Evolutionary conservation across 2,329 filamentous ascomycete genomes (phyloP), one percentile per base, ranked within the genome.

Genomic region (Ascosphaera apis): DNA sequence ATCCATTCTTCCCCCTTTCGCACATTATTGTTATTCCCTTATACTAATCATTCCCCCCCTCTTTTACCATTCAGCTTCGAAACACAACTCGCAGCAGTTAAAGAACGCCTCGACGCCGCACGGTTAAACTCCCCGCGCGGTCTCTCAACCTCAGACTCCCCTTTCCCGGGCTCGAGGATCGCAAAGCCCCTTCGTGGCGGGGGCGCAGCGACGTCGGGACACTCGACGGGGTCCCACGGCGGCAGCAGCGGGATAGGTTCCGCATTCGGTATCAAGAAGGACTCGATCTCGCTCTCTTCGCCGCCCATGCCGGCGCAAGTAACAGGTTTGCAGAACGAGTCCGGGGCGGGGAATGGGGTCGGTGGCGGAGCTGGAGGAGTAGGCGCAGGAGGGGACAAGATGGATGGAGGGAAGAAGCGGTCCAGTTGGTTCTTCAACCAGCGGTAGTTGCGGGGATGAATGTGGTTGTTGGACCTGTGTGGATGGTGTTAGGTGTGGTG

Each of bases 81-180:
- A 64, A 76, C 81, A 27, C 88, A 98, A 61, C 79, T 98, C 53
- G 79, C 83, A 31, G 83, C 84, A 36, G 88, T 98, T 59, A 98
- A 95, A 65, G 88, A 98, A 55, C 80, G 88, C 42, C 76, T 98
- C 45, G 88, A 98, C 60, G 79, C 82, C 36, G 88, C 84, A 54
- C 98, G 95, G 60, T 72, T 76, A 34, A 82, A 84, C 48, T 88
- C 79, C 44, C 92, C 84, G 8, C 76, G 83, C 25, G 83, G 81
- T 37, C 70, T 93, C 37, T 70, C 71, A 44, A 69, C 72, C 34
- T 64, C 69, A 5, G 56, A 65, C 41, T 72, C 70, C 48, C 81
- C 67, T 57, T 91, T 72, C 44, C 64, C 65, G 37, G 62, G 61
- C 36, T 58, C 66, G 8, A 55, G 71, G 41, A 75, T 76, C 46